Conservation (phyloP, 1,284 basidiomycete species). For the Rhodotorula glutinis region DNA sequence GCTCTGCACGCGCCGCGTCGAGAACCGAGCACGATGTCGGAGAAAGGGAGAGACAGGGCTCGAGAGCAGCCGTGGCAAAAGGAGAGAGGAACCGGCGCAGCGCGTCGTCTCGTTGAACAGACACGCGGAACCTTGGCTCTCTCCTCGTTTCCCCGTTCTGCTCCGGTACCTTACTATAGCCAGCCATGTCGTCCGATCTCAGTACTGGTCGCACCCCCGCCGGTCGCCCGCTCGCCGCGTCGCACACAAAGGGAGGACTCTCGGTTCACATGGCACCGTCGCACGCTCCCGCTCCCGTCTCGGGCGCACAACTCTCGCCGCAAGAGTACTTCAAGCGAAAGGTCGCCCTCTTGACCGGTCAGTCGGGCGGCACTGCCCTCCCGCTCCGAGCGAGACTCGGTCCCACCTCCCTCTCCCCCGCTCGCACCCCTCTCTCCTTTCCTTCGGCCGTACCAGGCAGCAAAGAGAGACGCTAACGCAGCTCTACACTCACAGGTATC, state of each 20-base stretch:
- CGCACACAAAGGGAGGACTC: slow-evolving; percentile 24
- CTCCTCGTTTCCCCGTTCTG: too few species aligned
- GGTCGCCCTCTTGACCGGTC: slow-evolving; percentile 82
- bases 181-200: slow-evolving; percentile 2
- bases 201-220: not conserved
- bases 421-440: not conserved
- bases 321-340: slow-evolving; percentile 79
- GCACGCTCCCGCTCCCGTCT: slow-evolving; percentile 11
- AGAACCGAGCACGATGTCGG: too few species aligned
- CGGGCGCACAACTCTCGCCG: slow-evolving; percentile 47
- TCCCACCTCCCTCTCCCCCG: not conserved
- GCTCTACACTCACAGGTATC: slow-evolving; percentile 59
- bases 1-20: too few species aligned
- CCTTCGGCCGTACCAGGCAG: not conserved
- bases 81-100: too few species aligned
- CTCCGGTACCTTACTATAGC: too few species aligned
- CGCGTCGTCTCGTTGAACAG: too few species aligned
- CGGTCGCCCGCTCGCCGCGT: not conserved
- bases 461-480: not conserved
- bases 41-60: too few species aligned
- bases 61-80: too few species aligned
- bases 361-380: slow-evolving; percentile 22
- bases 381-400: not conserved
- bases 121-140: too few species aligned
- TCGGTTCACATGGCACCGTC: slow-evolving; percentile 21